Conservation (phyloP, 2,329 filamentous ascomycete genomes). For the Orbilia javanica region DNA sequence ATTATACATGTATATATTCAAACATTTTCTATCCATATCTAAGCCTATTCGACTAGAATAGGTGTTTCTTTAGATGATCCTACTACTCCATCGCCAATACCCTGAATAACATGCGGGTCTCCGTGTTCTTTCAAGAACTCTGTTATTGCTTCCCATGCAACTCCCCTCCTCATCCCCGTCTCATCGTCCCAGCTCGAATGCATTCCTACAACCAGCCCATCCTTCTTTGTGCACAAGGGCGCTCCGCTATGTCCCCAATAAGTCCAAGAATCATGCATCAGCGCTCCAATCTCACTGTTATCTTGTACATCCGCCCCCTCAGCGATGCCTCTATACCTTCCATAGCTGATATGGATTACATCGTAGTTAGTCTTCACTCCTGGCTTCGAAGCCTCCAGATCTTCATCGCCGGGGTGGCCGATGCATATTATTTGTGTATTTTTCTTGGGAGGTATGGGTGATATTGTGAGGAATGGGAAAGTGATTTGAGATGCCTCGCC, state of each 20-base stretch:
- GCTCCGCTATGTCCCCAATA: conserved; percentile 72
- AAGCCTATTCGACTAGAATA: conserved; percentile 10
- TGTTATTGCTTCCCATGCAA: conserved; percentile 67
- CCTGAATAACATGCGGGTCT: neutral
- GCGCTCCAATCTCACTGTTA: conserved; percentile 69
- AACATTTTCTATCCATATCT: neutral
- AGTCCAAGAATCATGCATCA: conserved; percentile 72
- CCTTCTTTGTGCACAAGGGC: conserved; percentile 66
- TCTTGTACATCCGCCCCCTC: conserved; percentile 67
- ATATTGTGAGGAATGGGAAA: conserved; percentile 29
- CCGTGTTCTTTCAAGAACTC: conserved; percentile 64
- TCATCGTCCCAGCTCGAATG: conserved; percentile 71
- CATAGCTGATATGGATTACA: conserved; percentile 68
- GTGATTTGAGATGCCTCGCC: neutral
- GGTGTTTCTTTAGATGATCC: conserved; percentile 9
- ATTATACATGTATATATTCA: no score
- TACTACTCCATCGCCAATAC: neutral
- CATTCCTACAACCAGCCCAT: conserved; percentile 67
- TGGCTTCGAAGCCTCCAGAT: conserved; percentile 66
- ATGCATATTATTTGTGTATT: conserved; percentile 64
- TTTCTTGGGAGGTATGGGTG: conserved; percentile 39
- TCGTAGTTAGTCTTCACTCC: conserved; percentile 67
- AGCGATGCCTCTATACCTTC: conserved; percentile 66
- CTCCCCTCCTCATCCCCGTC: conserved; percentile 69
- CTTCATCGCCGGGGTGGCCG: conserved; percentile 66